These are phyloP conservation scores for Auriscalpium orientale DNA, from an alignment of 768 basidiomycete species.

Conservation along the genomic window DNA sequence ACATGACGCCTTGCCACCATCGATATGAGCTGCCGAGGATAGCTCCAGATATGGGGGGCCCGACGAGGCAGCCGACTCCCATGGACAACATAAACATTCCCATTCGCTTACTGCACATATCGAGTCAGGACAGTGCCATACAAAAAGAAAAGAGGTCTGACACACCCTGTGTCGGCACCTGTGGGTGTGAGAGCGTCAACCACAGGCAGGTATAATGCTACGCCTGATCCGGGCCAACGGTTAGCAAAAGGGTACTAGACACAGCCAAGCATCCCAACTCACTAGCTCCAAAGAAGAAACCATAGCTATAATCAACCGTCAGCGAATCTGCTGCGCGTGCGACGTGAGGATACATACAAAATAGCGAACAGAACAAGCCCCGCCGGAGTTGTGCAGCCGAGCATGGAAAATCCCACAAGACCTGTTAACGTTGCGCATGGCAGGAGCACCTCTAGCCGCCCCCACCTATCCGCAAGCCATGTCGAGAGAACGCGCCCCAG, in stretches of 20 bases:
- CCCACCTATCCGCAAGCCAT: neutral
- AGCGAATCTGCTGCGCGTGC: neutral
- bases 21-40: neutral
- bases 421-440: neutral
- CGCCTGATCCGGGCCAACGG: neutral
- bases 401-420: neutral
- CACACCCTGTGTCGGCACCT: neutral
- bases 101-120: neutral
- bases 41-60: neutral
- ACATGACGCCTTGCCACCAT: neutral
- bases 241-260: neutral
- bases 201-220: neutral
- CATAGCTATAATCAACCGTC: neutral
- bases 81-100: neutral
- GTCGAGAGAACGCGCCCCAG: neutral
- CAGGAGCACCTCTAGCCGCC: neutral
- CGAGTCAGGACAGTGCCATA: neutral
- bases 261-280: neutral
- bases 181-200: neutral
- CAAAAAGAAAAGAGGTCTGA: no score
- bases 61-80: neutral
- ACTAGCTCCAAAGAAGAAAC: conserved; percentile 3
- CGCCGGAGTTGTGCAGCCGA: neutral
- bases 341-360: neutral
- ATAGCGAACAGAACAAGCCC: neutral